These are phyloP conservation scores for Dactylellina parvicollis DNA, from an alignment of 2,329 filamentous ascomycete genomes.

Conservation along the genomic window DNA sequence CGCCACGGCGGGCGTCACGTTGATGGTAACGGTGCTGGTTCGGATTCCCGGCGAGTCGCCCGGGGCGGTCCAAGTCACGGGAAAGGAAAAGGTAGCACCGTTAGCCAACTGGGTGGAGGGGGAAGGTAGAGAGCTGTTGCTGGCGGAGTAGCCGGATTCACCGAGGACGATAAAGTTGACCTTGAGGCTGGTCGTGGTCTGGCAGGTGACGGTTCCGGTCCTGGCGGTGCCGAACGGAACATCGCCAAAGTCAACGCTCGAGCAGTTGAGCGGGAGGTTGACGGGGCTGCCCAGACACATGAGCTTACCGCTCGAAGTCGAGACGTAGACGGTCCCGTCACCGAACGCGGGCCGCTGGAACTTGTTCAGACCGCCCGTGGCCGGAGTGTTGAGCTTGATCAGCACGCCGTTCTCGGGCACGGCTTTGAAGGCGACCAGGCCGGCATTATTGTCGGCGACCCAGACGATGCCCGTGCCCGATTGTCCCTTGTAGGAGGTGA, in stretches of 20 bases:
- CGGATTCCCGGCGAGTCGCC: conserved; percentile 17
- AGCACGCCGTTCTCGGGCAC: conserved; percentile 59
- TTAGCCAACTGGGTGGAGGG: conserved; percentile 60
- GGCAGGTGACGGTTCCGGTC: conserved; percentile 61
- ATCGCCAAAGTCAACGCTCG: conserved; percentile 62
- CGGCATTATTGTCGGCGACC: conserved; percentile 62
- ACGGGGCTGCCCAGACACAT: conserved; percentile 63
- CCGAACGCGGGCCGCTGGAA: conserved; percentile 63
- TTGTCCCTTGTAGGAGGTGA: conserved; percentile 61
- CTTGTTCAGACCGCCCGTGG: conserved; percentile 62
- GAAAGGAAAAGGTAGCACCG: conserved; percentile 62
- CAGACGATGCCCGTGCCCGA: conserved; percentile 62
- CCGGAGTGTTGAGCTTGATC: conserved; percentile 60
- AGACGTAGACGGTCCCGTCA: conserved; percentile 62
- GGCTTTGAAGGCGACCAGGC: conserved; percentile 62
- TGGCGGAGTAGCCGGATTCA: conserved; percentile 61
- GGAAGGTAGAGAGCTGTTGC: conserved; percentile 61
- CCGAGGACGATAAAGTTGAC: conserved; percentile 61
- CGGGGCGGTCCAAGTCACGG: conserved; percentile 57
- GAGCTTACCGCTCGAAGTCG: conserved; percentile 58
- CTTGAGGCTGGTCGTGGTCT: conserved; percentile 61
- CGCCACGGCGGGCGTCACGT: conserved; percentile 60
- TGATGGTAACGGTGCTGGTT: conserved; percentile 61
- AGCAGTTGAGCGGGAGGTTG: conserved; percentile 62
- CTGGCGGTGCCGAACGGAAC: conserved; percentile 60